These are phyloP conservation scores for Pichia cactophila DNA, from an alignment of 1,139 yeast species.

Conservation along the genomic window DNA sequence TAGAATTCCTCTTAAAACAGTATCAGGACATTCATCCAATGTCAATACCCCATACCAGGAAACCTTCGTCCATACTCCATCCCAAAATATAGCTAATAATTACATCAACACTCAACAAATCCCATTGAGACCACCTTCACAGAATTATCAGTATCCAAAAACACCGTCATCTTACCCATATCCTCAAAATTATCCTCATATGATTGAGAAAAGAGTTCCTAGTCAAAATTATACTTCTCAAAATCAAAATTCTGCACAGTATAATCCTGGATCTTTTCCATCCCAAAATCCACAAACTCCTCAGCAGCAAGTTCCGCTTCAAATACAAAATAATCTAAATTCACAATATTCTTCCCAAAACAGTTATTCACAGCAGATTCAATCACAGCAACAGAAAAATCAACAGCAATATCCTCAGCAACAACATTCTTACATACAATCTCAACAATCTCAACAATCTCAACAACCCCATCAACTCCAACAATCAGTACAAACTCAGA, in stretches of 20 bases:
- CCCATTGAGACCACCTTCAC: background rate
- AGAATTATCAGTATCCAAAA: background rate
- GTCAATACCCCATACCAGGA: background rate
- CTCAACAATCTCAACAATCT: background rate
- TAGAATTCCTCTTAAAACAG: background rate
- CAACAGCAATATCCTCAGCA: background rate
- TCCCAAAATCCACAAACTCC: conserved; percentile 1
- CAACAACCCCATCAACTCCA: background rate
- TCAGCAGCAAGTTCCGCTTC: conserved; percentile 3
- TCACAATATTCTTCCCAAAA: background rate
- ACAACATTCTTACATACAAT: background rate
- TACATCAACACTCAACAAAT: background rate
- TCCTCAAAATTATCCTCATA: background rate
- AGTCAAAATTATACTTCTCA: background rate
- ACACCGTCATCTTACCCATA: background rate
- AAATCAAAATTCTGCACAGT: background rate
- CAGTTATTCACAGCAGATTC: background rate
- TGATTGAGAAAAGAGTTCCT: background rate
- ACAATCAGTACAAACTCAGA: background rate
- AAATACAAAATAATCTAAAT: background rate
- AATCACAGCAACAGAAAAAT: conserved; percentile 10
- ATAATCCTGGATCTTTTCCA: background rate
- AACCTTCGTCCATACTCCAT: background rate
- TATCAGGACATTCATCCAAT: background rate
- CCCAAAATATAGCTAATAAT: background rate